These are phyloP conservation scores for Fusarium marasasianum DNA, from an alignment of 2,329 filamentous ascomycete species.

Conservation along the genomic window DNA sequence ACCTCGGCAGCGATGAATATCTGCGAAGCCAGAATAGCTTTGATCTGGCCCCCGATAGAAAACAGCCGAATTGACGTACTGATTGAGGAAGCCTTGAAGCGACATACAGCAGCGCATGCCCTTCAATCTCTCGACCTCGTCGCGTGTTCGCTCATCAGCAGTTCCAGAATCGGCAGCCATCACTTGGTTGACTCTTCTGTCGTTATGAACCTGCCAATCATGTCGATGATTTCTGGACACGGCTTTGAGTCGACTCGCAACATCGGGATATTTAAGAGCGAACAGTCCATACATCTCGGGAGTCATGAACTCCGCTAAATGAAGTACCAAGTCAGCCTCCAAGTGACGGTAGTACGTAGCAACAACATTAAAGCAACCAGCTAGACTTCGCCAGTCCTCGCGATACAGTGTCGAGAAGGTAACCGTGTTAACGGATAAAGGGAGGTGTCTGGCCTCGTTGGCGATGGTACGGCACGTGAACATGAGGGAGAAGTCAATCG, in stretches of 20 bases:
- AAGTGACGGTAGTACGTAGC: accelerated
- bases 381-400: not conserved
- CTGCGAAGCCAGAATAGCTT: not conserved
- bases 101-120: too few relatives aligned
- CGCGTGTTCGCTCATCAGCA: not conserved
- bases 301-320: not conserved
- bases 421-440: not conserved
- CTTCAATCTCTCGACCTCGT: too few relatives aligned
- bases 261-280: not conserved
- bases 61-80: too few relatives aligned
- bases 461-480: conserved; percentile 18
- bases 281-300: not conserved
- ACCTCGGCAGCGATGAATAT: too few relatives aligned
- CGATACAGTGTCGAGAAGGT: conserved; percentile 7
- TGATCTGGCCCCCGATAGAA: too few relatives aligned
- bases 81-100: too few relatives aligned
- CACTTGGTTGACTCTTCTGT: too few relatives aligned
- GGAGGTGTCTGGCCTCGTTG: not conserved
- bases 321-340: not conserved
- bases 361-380: not conserved
- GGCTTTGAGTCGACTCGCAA: accelerated
- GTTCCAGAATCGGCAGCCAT: not conserved
- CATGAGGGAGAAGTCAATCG: conserved; percentile 15
- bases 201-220: too few relatives aligned
- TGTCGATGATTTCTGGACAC: not conserved